phyloP scores from a whole-genome alignment of 441 rosid genomes.

The Gossypium trilobum region DNA sequence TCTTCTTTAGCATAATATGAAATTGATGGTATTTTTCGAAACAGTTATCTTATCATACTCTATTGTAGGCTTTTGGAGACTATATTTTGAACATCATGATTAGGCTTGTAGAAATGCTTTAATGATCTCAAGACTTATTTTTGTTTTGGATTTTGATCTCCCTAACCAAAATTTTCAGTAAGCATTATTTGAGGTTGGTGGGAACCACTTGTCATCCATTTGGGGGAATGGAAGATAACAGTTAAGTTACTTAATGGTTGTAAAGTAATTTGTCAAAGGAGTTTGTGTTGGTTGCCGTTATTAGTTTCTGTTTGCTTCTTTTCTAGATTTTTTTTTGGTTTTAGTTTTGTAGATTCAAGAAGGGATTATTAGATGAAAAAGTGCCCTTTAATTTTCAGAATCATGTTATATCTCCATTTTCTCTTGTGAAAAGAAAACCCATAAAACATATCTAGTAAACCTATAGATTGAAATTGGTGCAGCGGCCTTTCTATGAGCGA shows the following conservation, averaged over 20 bases:
- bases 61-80: not conserved
- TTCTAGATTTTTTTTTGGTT: not conserved
- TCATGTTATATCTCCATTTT: not conserved
- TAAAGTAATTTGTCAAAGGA: constrained; percentile 1
- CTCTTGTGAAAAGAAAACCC: not conserved
- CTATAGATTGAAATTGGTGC: constrained; percentile 25
- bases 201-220: not conserved
- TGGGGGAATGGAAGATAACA: not conserved
- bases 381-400: not conserved
- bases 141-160: not conserved
- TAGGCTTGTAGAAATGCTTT: not conserved
- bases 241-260: not conserved
- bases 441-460: not conserved
- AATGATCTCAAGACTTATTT: not conserved
- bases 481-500: constrained; percentile 92
- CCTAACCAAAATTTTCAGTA: not conserved
- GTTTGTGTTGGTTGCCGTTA: not conserved
- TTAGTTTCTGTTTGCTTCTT: constrained; percentile 1
- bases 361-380: not conserved
- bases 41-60: not conserved
- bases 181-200: constrained; percentile 1
- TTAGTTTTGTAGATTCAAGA: not conserved
- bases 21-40: not conserved
- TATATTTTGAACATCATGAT: not conserved
- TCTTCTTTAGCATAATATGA: not conserved